Base-by-base conservation (phyloP, 2,329 filamentous ascomycete genomes). In the Alternaria gansuensis region DNA sequence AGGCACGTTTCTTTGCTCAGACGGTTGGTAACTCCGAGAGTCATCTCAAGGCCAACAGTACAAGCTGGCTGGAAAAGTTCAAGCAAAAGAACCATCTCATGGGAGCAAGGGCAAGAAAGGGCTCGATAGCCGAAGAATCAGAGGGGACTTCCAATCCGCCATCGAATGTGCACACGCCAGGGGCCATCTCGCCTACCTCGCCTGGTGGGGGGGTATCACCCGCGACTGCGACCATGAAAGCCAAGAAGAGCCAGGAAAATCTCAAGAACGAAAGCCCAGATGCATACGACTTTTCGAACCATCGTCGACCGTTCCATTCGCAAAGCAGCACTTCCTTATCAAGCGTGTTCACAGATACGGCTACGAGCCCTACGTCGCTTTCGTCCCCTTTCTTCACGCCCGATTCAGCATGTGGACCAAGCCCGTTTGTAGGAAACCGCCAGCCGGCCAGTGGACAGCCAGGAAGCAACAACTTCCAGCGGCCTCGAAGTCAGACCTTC, bases 1-100 rank as follows among this genome's bases (percentile, higher is more conserved):
- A 96, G 77, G 92, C 92, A 1, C 85, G 85, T 49, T 88, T 92
- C 63, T 97, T 97, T 75, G 89, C 91, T 11, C 88, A 85, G 39
- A 90, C 87, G 24, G 90, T 89, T 33, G 88, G 87, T 26, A 87
- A 88, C 57, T 85, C 88, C 3, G 92, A 96, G 53, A 87, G 84
- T 63, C 87, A 91, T 49, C 78, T 90, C 55, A 91, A 90, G 69
- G 85, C 86, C 48, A 85, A 92, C 65, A 95, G 87, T 66, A 82
- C 87, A 29, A 88, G 84, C 66, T 97, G 94, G 93, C 84, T 98
- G 33, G 92, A 97, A 72, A 96, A 95, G 75, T 98, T 98, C 82
- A 97, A 97, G 82, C 87, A 92, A 74, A 97, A 94, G 80, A 90
- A 96, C 75, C 88, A 85, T 63, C 73, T 89, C 10, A 77, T 82